Evolutionary conservation across 495 filamentous ascomycete genomes (phyloP).

Genomic region (Delitschia confertaspora): DNA sequence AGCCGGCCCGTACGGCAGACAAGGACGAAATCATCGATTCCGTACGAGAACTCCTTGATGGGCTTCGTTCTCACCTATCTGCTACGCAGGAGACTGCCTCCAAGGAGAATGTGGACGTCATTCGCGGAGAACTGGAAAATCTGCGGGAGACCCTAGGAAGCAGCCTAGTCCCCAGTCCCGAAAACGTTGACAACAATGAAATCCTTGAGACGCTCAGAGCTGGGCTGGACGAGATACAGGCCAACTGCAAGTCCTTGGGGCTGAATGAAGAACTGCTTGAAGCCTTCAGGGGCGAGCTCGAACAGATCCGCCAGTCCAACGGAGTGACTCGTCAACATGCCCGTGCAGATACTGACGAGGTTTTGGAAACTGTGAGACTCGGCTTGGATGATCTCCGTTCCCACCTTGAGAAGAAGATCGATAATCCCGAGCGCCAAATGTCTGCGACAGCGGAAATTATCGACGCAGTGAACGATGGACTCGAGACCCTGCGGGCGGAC

Average conservation of each 20-base stretch:
- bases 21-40: conserved; percentile 53
- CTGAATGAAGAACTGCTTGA: conserved; percentile 39
- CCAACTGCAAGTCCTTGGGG: conserved; percentile 11
- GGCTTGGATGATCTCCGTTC: conserved; percentile 58
- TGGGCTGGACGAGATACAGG: conserved; percentile 32
- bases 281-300: conserved; percentile 36
- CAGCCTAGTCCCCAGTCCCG: conserved; percentile 27
- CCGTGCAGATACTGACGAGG: conserved; percentile 34
- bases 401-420: conserved; percentile 51
- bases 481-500: conserved; percentile 61
- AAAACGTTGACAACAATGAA: conserved; percentile 44
- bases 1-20: conserved; percentile 41
- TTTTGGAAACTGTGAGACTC: conserved; percentile 54
- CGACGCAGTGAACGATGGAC: conserved; percentile 73
- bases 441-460: conserved; percentile 65
- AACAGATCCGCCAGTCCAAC: conserved; percentile 32
- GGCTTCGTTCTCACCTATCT: conserved; percentile 30
- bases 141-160: conserved; percentile 30
- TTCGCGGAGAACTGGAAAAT: conserved; percentile 32
- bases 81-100: conserved; percentile 28
- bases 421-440: conserved; percentile 47
- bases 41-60: conserved; percentile 32
- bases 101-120: conserved; percentile 28
- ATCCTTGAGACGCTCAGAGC: conserved; percentile 36
- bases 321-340: conserved; percentile 25